Evolutionary conservation across 441 rosid species (phyloP).

Genomic region (Pelargonium exstipulatum): DNA sequence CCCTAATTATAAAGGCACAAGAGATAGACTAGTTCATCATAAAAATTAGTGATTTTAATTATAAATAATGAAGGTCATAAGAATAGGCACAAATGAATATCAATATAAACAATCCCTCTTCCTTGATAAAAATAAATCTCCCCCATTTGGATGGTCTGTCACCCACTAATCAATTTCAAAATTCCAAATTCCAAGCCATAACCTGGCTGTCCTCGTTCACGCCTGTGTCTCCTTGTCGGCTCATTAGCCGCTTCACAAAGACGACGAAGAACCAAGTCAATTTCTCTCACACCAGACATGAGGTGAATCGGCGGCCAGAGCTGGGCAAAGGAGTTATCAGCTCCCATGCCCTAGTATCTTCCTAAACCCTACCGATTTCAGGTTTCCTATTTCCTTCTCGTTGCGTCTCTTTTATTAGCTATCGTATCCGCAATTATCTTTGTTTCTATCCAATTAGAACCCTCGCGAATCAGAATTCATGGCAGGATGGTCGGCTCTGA

Average conservation of each 20-base stretch:
- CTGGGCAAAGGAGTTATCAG: not conserved
- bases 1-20: too few species aligned
- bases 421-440: not conserved
- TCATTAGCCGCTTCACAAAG: not conserved
- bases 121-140: too few species aligned
- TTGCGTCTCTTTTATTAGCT: not conserved
- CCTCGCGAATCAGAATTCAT: slow-evolving; percentile 26
- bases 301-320: not conserved
- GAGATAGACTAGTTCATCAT: too few species aligned
- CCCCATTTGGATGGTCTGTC: too few species aligned
- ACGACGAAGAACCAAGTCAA: not conserved
- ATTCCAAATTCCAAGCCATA: slow-evolving; percentile 4
- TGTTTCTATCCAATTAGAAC: not conserved
- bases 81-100: too few species aligned
- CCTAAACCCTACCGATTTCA: too few species aligned
- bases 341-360: not conserved
- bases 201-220: not conserved
- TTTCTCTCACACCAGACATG: not conserved
- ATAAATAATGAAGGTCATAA: too few species aligned
- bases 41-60: too few species aligned
- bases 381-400: not conserved
- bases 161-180: not conserved
- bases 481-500: slow-evolving; percentile 51
- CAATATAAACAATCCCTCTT: too few species aligned
- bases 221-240: slow-evolving; percentile 1